A percentile compares a stretch with the other conserved stretches of the same genome.
Conservation (phyloP, 2,329 filamentous ascomycete species). For the Pseudogymnoascus sp. region DNA sequence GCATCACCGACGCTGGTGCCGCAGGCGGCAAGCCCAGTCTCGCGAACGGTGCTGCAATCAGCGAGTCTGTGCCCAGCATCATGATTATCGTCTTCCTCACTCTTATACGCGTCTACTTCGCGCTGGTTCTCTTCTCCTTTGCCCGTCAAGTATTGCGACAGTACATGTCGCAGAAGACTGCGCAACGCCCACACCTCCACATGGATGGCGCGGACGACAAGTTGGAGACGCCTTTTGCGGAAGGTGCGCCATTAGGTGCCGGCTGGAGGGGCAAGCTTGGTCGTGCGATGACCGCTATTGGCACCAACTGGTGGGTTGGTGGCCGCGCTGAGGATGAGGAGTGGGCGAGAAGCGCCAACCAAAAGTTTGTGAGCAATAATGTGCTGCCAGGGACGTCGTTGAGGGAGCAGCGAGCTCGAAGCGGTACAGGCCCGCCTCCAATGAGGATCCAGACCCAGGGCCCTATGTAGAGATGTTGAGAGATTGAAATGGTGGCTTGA, state of each 20-base stretch:
- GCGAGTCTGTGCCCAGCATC: slow-evolving; percentile 67
- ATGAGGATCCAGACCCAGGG: slow-evolving; percentile 9
- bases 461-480: background rate
- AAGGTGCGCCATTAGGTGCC: slow-evolving; percentile 62
- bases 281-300: slow-evolving; percentile 67
- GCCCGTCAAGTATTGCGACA: slow-evolving; percentile 69
- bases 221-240: slow-evolving; percentile 62
- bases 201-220: slow-evolving; percentile 37
- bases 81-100: slow-evolving; percentile 67
- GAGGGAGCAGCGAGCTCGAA: slow-evolving; percentile 38
- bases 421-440: slow-evolving; percentile 32
- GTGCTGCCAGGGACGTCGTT: slow-evolving; percentile 32
- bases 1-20: slow-evolving; percentile 31
- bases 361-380: slow-evolving; percentile 47
- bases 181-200: slow-evolving; percentile 25
- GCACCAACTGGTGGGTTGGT: slow-evolving; percentile 74
- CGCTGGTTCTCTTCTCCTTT: slow-evolving; percentile 74
- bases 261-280: slow-evolving; percentile 75
- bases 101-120: slow-evolving; percentile 72
- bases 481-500: background rate
- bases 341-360: slow-evolving; percentile 59
- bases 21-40: slow-evolving; percentile 38
- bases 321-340: slow-evolving; percentile 52
- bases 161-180: slow-evolving; percentile 42
- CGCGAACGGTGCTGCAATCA: slow-evolving; percentile 57